Conservation (phyloP, 768 basidiomycete genomes). For the Botryobasidium botryosum region DNA sequence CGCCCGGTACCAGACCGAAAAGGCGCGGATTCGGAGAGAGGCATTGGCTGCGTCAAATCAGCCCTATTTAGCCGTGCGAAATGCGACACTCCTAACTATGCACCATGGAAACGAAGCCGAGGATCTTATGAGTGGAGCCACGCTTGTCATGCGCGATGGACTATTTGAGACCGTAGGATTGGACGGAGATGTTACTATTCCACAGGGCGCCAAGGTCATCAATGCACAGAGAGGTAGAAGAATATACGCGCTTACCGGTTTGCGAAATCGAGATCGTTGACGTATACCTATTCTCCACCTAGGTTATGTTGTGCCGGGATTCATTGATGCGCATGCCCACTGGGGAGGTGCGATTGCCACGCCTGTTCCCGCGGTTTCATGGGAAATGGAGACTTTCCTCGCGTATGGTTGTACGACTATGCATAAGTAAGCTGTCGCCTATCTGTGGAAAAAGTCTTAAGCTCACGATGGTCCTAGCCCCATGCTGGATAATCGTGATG, state of each 20-base stretch:
- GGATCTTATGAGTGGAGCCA: conserved; percentile 38
- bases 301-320: conserved; percentile 51
- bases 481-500: conserved; percentile 42
- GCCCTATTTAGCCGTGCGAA: conserved; percentile 40
- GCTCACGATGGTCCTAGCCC: conserved; percentile 27
- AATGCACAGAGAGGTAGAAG: conserved; percentile 50
- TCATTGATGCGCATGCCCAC: conserved; percentile 63
- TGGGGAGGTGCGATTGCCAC: conserved; percentile 38
- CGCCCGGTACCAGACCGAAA: conserved; percentile 43
- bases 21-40: conserved; percentile 39
- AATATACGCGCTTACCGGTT: too few relatives aligned
- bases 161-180: conserved; percentile 37
- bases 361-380: conserved; percentile 45
- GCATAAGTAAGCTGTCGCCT: conserved; percentile 41
- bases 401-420: conserved; percentile 62
- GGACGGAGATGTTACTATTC: conserved; percentile 21
- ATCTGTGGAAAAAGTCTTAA: not conserved
- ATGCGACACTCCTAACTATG: conserved; percentile 60
- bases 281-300: too few relatives aligned
- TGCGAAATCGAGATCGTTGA: too few relatives aligned
- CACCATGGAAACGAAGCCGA: conserved; percentile 29
- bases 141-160: conserved; percentile 38
- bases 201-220: conserved; percentile 29
- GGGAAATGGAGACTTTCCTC: conserved; percentile 61
- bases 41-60: conserved; percentile 16